phyloP scores from a whole-genome alignment of 192 early-diverging fungal species.

The Linnemannia zychae region DNA sequence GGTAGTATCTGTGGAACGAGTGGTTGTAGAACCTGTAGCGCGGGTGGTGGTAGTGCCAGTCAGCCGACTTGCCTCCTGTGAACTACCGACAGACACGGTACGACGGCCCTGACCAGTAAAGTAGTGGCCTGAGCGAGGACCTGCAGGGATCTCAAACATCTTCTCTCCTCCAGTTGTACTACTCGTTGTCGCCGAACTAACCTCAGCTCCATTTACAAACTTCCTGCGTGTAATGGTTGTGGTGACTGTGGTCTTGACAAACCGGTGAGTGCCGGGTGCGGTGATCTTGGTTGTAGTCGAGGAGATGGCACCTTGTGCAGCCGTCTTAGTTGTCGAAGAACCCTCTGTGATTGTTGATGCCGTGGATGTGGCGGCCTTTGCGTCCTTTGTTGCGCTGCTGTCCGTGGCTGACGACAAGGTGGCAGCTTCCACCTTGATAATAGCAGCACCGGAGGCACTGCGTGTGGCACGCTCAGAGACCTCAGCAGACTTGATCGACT shows the following conservation, averaged over 20 bases:
- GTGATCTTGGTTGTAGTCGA: constrained; percentile 30
- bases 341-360: not conserved
- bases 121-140: constrained; percentile 32
- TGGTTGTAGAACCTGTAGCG: not conserved
- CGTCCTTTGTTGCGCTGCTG: not conserved
- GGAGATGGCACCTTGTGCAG: not conserved
- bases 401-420: not conserved
- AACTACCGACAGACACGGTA: constrained; percentile 12
- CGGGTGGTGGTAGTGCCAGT: not conserved
- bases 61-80: constrained; percentile 30
- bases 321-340: not conserved
- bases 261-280: constrained; percentile 30
- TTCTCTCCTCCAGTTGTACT: constrained; percentile 37
- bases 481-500: not conserved
- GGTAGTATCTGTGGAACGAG: not conserved
- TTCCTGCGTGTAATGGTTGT: constrained; percentile 49
- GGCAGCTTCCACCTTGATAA: not conserved
- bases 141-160: constrained; percentile 50
- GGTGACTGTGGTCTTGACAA: constrained; percentile 42
- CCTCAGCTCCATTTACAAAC: constrained; percentile 28
- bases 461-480: not conserved
- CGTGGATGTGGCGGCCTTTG: not conserved
- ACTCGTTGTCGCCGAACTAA: constrained; percentile 23
- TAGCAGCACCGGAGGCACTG: not conserved
- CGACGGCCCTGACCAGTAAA: constrained; percentile 26